Evolutionary conservation across 2,329 filamentous ascomycete species (phyloP).

Genomic region (Leptographium wingfieldii): DNA sequence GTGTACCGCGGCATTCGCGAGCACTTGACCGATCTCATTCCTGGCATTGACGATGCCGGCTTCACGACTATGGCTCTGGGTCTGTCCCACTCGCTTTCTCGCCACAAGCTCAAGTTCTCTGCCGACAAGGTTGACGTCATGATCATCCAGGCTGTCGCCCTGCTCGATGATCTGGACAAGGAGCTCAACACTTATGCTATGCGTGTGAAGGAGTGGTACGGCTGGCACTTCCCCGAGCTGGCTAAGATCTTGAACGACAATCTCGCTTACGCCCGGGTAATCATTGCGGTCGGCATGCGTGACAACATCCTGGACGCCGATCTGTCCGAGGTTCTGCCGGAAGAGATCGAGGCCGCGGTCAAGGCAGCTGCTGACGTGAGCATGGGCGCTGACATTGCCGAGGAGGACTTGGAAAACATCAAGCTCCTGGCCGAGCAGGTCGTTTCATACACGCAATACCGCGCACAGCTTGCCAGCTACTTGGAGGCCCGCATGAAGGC

Average conservation of each 20-base stretch:
- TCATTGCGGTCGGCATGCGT: conserved; percentile 81
- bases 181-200: conserved; percentile 98
- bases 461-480: conserved; percentile 77
- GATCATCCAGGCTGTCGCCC: conserved; percentile 93
- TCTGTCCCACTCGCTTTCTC: conserved; percentile 90
- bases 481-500: conserved; percentile 89
- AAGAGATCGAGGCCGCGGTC: conserved; percentile 84
- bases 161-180: conserved; percentile 95
- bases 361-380: conserved; percentile 93
- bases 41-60: conserved; percentile 72
- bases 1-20: conserved; percentile 90
- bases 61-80: conserved; percentile 91
- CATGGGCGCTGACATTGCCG: conserved; percentile 96
- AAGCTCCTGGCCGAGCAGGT: conserved; percentile 86
- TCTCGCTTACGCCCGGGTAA: conserved; percentile 79
- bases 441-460: conserved; percentile 81
- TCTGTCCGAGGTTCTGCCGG: conserved; percentile 80
- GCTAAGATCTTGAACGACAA: conserved; percentile 97
- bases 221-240: conserved; percentile 99
- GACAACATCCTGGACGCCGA: conserved; percentile 65
- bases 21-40: conserved; percentile 80
- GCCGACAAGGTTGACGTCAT: conserved; percentile 98
- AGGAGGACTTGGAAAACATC: conserved; percentile 88
- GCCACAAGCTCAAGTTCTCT: conserved; percentile 97
- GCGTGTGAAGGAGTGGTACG: conserved; percentile 99